Conservation (phyloP, 495 filamentous ascomycete genomes). For the Oidiodendron maius region DNA sequence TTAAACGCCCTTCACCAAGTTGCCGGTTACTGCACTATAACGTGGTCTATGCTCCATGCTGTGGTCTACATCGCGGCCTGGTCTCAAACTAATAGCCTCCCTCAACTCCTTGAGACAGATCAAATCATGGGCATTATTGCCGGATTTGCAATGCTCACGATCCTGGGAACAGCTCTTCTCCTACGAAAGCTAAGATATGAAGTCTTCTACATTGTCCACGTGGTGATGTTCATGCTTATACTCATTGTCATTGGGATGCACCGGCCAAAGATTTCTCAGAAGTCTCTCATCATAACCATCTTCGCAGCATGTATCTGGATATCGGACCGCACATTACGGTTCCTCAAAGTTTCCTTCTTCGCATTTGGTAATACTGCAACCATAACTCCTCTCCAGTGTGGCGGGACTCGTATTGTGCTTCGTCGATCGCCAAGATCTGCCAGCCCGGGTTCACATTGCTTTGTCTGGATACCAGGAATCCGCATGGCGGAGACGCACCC, state of each 20-base stretch:
- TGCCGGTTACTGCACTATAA: constrained; percentile 47
- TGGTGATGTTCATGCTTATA: constrained; percentile 43
- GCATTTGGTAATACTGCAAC: constrained; percentile 48
- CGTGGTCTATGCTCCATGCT: constrained; percentile 36
- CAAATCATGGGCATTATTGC: constrained; percentile 38
- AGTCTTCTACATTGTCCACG: constrained; percentile 50
- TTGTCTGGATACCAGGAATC: constrained; percentile 52
- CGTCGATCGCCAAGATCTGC: constrained; percentile 36
- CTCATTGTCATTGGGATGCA: constrained; percentile 47
- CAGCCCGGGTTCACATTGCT: constrained; percentile 52
- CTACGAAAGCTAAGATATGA: constrained; percentile 46
- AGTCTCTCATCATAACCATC: constrained; percentile 35
- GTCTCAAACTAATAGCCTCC: constrained; percentile 16
- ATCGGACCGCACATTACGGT: constrained; percentile 44
- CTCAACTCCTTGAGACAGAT: constrained; percentile 31
- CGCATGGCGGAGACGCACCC: constrained; percentile 53
- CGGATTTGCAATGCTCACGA: constrained; percentile 43
- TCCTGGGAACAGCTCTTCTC: constrained; percentile 26
- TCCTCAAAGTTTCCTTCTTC: constrained; percentile 38
- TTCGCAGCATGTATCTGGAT: constrained; percentile 43
- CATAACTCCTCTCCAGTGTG: constrained; percentile 46
- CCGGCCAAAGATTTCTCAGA: constrained; percentile 34
- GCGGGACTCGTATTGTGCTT: constrained; percentile 49
- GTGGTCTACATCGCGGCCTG: constrained; percentile 34
- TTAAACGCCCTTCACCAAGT: constrained; percentile 54